Evolutionary conservation across 2,329 filamentous ascomycete genomes (phyloP).

Genomic region (Botryotinia globosa): DNA sequence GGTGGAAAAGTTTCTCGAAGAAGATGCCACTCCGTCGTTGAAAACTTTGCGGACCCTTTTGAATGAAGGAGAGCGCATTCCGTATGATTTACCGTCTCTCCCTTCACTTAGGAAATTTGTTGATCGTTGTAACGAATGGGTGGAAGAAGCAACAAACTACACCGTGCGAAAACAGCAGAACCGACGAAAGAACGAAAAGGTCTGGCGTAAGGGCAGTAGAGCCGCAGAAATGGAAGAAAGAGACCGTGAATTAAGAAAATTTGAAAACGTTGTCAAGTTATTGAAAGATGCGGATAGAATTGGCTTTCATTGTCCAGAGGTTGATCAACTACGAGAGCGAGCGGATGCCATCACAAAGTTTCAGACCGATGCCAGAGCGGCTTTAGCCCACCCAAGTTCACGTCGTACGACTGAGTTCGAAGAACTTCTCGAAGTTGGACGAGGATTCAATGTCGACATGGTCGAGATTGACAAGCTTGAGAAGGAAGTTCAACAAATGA

Average conservation of each 20-base stretch:
- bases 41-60: conserved; percentile 82
- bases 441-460: conserved; percentile 85
- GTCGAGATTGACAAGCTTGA: conserved; percentile 83
- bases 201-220: conserved; percentile 73
- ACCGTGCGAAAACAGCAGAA: conserved; percentile 97
- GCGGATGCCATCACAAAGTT: conserved; percentile 82
- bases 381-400: conserved; percentile 63
- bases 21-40: conserved; percentile 78
- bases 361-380: conserved; percentile 69
- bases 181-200: conserved; percentile 89
- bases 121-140: conserved; percentile 95
- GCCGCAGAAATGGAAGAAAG: conserved; percentile 80
- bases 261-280: conserved; percentile 83
- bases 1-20: conserved; percentile 77
- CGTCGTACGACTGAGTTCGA: conserved; percentile 74
- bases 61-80: conserved; percentile 93
- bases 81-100: conserved; percentile 81
- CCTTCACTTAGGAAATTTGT: conserved; percentile 83
- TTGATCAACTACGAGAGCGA: conserved; percentile 79
- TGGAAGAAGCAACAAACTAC: conserved; percentile 94
- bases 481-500: conserved; percentile 76
- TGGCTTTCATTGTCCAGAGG: conserved; percentile 91
- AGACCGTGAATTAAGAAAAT: conserved; percentile 79
- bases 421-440: conserved; percentile 85
- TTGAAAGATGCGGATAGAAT: conserved; percentile 80